Evolutionary conservation across 2,329 filamentous ascomycete genomes (phyloP).

Genomic region (Pezicula rhizophila): DNA sequence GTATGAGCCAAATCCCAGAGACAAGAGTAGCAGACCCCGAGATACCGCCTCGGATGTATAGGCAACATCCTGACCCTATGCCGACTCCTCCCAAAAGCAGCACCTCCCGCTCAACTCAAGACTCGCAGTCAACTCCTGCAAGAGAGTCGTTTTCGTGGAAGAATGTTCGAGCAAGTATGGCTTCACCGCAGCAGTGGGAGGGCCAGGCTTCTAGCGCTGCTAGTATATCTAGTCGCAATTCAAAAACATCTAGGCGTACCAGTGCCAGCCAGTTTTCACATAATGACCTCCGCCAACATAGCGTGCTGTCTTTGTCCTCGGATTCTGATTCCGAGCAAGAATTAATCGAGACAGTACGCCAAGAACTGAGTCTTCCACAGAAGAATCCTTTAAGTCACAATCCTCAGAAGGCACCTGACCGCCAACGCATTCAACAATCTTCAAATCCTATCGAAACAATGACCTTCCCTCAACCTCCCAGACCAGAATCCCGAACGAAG

Average conservation of each 20-base stretch:
- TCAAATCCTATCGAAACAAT: neutral
- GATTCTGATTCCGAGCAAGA: slow-evolving; percentile 19
- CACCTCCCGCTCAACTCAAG: neutral
- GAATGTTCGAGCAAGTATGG: slow-evolving; percentile 18
- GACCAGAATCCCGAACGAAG: neutral
- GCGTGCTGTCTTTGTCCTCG: slow-evolving; percentile 27
- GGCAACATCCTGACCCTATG: neutral
- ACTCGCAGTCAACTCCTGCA: slow-evolving; percentile 2
- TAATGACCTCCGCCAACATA: slow-evolving; percentile 24
- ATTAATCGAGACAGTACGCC: slow-evolving; percentile 14
- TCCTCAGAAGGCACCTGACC: slow-evolving; percentile 11
- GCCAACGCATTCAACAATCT: neutral
- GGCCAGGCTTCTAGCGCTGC: slow-evolving; percentile 19
- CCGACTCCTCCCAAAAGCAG: neutral
- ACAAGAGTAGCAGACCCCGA: slow-evolving; percentile 11
- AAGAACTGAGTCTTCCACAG: slow-evolving; percentile 7
- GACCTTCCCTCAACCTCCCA: neutral
- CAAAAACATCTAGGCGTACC: slow-evolving; percentile 23
- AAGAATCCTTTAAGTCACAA: neutral
- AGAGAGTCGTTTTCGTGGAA: slow-evolving; percentile 22
- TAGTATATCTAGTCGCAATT: slow-evolving; percentile 26
- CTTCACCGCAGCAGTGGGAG: slow-evolving; percentile 11
- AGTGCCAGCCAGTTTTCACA: slow-evolving; percentile 21
- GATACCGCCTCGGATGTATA: neutral
- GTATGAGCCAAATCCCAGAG: slow-evolving; percentile 22